Evolutionary conservation across 2,329 filamentous ascomycete genomes (phyloP).

Genomic region (Ophioceras dolichostomum): DNA sequence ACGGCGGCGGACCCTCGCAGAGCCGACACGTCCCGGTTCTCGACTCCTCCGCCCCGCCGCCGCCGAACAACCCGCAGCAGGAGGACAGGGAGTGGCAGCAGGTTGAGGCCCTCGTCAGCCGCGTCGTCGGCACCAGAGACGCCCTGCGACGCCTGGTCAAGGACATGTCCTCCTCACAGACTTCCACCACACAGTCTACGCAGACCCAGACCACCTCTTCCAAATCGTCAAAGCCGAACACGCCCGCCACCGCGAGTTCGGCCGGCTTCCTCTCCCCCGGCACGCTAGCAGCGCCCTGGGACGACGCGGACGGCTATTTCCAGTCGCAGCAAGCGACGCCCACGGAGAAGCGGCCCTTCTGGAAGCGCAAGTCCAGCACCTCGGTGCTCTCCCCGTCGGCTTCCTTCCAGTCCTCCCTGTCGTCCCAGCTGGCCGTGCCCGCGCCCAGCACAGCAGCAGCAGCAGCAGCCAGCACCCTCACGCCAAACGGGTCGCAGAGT

Average conservation of each 20-base stretch:
- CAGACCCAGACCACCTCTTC: slow-evolving; percentile 5
- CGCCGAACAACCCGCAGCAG: slow-evolving; percentile 24
- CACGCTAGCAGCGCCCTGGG: slow-evolving; percentile 23
- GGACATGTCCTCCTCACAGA: slow-evolving; percentile 47
- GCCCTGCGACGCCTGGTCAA: slow-evolving; percentile 76
- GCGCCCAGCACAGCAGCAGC: slow-evolving; percentile 24
- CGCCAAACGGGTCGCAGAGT: slow-evolving; percentile 14
- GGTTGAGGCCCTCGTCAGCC: slow-evolving; percentile 74
- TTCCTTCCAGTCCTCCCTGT: slow-evolving; percentile 19
- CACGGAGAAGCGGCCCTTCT: slow-evolving; percentile 63
- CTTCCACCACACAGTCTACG: slow-evolving; percentile 1
- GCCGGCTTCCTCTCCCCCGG: slow-evolving; percentile 23
- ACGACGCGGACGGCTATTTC: slow-evolving; percentile 44
- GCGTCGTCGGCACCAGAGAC: slow-evolving; percentile 78
- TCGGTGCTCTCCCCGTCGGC: slow-evolving; percentile 27
- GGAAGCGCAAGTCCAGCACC: slow-evolving; percentile 74
- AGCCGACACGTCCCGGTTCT: too few species aligned
- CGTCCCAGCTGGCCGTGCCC: slow-evolving; percentile 28
- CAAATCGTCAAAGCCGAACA: slow-evolving; percentile 12
- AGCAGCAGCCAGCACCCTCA: slow-evolving; percentile 17
- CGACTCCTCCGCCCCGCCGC: slow-evolving; percentile 13
- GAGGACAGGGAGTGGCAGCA: slow-evolving; percentile 81
- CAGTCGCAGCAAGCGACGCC: slow-evolving; percentile 9
- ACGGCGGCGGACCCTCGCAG: not conserved
- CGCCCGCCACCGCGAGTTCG: slow-evolving; percentile 8